Base-by-base conservation (phyloP, 108 stramenopile genomes). In the Nannochloropsis granulata region DNA sequence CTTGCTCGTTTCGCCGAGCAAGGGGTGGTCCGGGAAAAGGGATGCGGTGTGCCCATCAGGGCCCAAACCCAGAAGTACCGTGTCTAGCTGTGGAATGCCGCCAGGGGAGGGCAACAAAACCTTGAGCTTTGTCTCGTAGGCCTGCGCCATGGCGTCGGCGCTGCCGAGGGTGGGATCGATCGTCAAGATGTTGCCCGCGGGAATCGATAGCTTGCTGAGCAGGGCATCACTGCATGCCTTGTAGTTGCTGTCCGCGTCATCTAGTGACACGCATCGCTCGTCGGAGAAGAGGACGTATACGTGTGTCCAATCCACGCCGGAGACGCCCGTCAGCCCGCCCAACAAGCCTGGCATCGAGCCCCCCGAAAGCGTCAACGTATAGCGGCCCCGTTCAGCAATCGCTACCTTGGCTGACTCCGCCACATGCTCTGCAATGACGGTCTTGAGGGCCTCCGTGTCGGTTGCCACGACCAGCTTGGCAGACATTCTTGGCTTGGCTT, bases 11-110 rank as follows among this genome's bases (percentile, higher is more conserved):
- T 95, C 95, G 13, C 90, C 46, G 71, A 96, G 83, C 56, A 98
- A 86, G 42, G 87, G 82, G 88, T 98, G 97, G 82, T 90, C 85
- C 2, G 97, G 97, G 86, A 98, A 98, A 26, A 98, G 87, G 19
- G 94, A 94, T 82, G 95, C 95, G 9, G 97, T 98, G 91, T 98
- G 97, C 1, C 97, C 97, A 89, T 98, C 97, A 10, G 95, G 95
- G 43, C 97, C 97, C 83, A 97, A 94, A 44, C 97, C 97, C 43
- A 98, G 90, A n/a, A 98, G 88, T 24, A 93, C 94, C 83, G 94
- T 90, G 86, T 98, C 97, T 78, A 98, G 84, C 44, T 46, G 13
- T n/a, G 91, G 87, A 81, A 89, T 82, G 5, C 86, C 90, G 21
- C 85, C 90, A 24, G 78, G 44, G 44, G 81, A 85, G 26, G 86